Evolutionary conservation across 495 filamentous ascomycete species (phyloP).

Genomic region (Podospora fimiseda): DNA sequence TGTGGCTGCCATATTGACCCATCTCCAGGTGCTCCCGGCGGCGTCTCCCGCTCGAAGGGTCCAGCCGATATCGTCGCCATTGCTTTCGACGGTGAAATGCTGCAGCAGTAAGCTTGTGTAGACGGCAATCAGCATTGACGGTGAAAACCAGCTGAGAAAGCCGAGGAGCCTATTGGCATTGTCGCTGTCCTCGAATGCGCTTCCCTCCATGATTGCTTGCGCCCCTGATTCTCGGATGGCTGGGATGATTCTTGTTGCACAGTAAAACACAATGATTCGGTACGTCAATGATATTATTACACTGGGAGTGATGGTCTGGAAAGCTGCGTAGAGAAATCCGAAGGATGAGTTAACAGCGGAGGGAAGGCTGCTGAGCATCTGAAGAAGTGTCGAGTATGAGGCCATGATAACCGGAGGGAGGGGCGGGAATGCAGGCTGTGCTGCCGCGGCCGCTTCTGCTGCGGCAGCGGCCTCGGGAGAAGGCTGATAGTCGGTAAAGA

Average conservation of each 20-base stretch:
- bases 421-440: constrained; percentile 80
- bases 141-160: constrained; percentile 84
- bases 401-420: constrained; percentile 97
- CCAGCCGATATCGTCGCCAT: constrained; percentile 70
- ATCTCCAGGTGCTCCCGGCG: constrained; percentile 82
- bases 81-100: constrained; percentile 73
- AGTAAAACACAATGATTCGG: constrained; percentile 88
- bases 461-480: constrained; percentile 54
- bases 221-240: constrained; percentile 82
- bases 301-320: constrained; percentile 88
- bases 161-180: constrained; percentile 71
- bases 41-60: constrained; percentile 67
- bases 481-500: constrained; percentile 95
- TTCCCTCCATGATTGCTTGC: constrained; percentile 72
- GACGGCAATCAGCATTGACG: constrained; percentile 84
- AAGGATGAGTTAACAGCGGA: constrained; percentile 76
- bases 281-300: constrained; percentile 92
- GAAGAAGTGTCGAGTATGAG: constrained; percentile 86
- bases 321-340: constrained; percentile 79
- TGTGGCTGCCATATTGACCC: constrained; percentile 83
- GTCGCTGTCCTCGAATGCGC: constrained; percentile 76
- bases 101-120: constrained; percentile 97
- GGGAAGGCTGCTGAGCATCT: constrained; percentile 76
- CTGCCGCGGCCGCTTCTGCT: constrained; percentile 36
- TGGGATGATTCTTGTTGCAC: constrained; percentile 91